Evolutionary conservation across 2,329 filamentous ascomycete genomes (phyloP).

Genomic region (Macroventuria anomochaeta): DNA sequence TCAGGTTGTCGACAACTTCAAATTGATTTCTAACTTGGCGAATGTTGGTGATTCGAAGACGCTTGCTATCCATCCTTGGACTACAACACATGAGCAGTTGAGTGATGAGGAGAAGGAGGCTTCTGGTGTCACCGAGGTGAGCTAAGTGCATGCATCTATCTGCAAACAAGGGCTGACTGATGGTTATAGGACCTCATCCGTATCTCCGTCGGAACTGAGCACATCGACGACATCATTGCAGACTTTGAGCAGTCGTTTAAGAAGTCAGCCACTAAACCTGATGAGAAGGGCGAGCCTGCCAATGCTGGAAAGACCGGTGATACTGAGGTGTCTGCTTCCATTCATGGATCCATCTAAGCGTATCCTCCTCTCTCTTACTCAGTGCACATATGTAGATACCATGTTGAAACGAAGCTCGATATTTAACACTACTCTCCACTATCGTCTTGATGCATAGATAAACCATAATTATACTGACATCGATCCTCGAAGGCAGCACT

Average conservation of each 20-base stretch:
- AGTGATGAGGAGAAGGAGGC: slow-evolving; percentile 78
- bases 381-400: no score
- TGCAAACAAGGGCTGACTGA: slow-evolving; percentile 12
- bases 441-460: no score
- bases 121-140: slow-evolving; percentile 81
- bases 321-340: slow-evolving; percentile 34
- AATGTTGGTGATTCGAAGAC: slow-evolving; percentile 98
- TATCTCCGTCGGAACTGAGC: slow-evolving; percentile 93
- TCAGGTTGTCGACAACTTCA: slow-evolving; percentile 91
- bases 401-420: no score
- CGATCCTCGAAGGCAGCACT: no score
- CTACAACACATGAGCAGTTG: slow-evolving; percentile 92
- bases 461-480: no score
- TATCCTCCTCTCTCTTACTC: no score
- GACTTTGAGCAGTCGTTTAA: slow-evolving; percentile 93
- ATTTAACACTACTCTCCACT: no score
- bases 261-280: slow-evolving; percentile 57
- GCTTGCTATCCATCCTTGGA: slow-evolving; percentile 92
- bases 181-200: slow-evolving; percentile 78
- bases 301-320: slow-evolving; percentile 45
- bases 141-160: slow-evolving; percentile 2
- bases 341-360: no score
- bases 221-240: slow-evolving; percentile 95
- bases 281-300: slow-evolving; percentile 39
- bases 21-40: slow-evolving; percentile 92